Evolutionary conservation across 371 early-diverging fungal genomes (phyloP).

Genomic region (Rhizopus arrhizus): DNA sequence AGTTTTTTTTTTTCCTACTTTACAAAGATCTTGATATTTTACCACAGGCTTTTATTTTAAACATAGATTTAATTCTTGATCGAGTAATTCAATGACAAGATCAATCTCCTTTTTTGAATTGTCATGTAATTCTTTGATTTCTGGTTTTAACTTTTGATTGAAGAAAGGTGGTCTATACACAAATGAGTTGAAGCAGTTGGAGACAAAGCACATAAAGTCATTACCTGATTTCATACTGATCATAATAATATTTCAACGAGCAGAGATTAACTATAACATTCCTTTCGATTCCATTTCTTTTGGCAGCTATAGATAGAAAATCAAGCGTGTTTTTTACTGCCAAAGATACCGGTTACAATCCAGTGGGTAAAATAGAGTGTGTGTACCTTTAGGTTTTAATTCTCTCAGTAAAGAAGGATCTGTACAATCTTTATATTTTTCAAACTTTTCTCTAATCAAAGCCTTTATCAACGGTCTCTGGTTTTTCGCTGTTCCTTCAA

Average conservation of each 20-base stretch:
- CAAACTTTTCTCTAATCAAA: slow-evolving; percentile 30
- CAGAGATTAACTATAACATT: slow-evolving; percentile 29
- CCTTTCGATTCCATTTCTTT: slow-evolving; percentile 21
- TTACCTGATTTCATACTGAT: slow-evolving; percentile 24
- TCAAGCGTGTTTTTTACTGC: slow-evolving; percentile 29
- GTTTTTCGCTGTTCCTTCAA: slow-evolving; percentile 5
- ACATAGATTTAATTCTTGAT: slow-evolving; percentile 23
- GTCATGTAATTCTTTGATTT: slow-evolving; percentile 13
- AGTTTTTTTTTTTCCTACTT: slow-evolving; percentile 2
- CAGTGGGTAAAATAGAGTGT: background rate
- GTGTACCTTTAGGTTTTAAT: slow-evolving; percentile 15
- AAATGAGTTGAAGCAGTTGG: background rate
- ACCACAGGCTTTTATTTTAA: background rate
- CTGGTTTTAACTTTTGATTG: slow-evolving; percentile 19
- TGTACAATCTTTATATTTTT: slow-evolving; percentile 7
- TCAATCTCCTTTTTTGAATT: slow-evolving; percentile 23
- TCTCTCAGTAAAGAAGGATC: slow-evolving; percentile 11
- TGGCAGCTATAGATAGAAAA: slow-evolving; percentile 23
- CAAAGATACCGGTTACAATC: background rate
- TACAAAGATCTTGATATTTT: background rate
- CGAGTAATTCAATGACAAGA: slow-evolving; percentile 24
- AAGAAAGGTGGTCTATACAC: slow-evolving; percentile 24
- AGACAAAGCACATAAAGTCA: background rate
- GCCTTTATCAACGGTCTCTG: slow-evolving; percentile 5
- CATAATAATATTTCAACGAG: slow-evolving; percentile 22